Conservation (phyloP, 306 rosid genomes). For the Rosa lucieae region DNA sequence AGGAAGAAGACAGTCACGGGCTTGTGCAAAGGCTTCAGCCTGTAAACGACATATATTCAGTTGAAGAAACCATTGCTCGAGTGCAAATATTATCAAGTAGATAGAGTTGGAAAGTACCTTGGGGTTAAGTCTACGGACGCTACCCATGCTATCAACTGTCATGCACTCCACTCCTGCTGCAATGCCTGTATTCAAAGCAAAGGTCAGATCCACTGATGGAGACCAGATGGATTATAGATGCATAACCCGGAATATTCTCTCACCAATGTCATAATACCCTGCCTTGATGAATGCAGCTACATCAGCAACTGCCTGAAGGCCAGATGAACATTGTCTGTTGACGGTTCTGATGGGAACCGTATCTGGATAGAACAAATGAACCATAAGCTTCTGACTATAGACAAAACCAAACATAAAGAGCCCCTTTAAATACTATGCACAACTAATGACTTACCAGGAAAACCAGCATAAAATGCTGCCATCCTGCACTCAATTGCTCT, state of each 20-base stretch:
- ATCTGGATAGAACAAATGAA: slow-evolving; percentile 45
- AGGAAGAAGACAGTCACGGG: slow-evolving; percentile 85
- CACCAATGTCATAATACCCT: slow-evolving; percentile 85
- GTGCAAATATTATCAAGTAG: background rate
- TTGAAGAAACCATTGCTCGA: slow-evolving; percentile 6
- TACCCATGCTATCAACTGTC: slow-evolving; percentile 47
- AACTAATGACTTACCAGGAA: slow-evolving; percentile 60
- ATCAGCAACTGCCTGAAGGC: slow-evolving; percentile 96
- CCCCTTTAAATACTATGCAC: background rate
- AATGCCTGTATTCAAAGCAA: slow-evolving; percentile 53
- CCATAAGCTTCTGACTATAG: slow-evolving; percentile 2
- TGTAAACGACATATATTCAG: slow-evolving; percentile 23
- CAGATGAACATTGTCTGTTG: slow-evolving; percentile 93
- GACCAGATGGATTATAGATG: background rate
- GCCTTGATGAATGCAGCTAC: slow-evolving; percentile 90
- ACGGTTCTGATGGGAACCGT: slow-evolving; percentile 81
- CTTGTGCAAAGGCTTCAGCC: slow-evolving; percentile 63
- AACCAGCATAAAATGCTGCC: slow-evolving; percentile 89
- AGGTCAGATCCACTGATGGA: slow-evolving; percentile 14
- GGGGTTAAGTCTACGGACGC: slow-evolving; percentile 38
- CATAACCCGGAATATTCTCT: slow-evolving; percentile 17
- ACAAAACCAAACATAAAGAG: slow-evolving; percentile 3
- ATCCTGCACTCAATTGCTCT: slow-evolving; percentile 91
- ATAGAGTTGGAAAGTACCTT: slow-evolving; percentile 43
- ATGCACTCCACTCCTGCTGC: slow-evolving; percentile 90